Evolutionary conservation across 768 basidiomycete species (phyloP), one percentile per base, ranked within the genome.

Genomic region (Hemileccinum rubropunctum): DNA sequence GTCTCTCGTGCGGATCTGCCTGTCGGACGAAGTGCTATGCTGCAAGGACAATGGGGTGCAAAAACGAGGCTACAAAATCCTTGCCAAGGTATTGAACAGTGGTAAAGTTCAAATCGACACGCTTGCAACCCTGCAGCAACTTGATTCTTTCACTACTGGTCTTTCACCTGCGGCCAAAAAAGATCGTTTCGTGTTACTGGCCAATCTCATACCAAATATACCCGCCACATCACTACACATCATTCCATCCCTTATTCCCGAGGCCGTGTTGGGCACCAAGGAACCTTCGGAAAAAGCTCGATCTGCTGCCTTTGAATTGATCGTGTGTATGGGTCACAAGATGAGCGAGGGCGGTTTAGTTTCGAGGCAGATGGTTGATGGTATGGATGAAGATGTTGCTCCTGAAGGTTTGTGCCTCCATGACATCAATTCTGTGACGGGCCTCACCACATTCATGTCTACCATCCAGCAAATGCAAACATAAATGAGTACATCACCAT

Each of bases 401-500:
- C 71, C 67, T 20, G 76, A 79, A 61, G 70, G 74, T 71, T 60
- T 30, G 62, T 47, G 20, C 51, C 45, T 45, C 32, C 8, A 26
- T 43, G 10, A 15, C 17, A 21, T 9, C 15, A 21, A 33, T 14
- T 43, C 47, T 41, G 34, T 30, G 35, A 41, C 28, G 17, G 40
- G 28, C 33, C 48, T 40, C 48, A 53, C 8, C 45, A 27, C 52
- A 10, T 42, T 57, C 35, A 43, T 41, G 48, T 42, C 10, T 72
- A 26, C 36, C 42, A 37, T 50, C 10, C 48, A 80, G 89, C 82
- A 45, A 70, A 71, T 45, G 95, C 93, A 0, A 90, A 67, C 60
- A 77, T 95, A 39, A 85, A 92, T 58, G 97, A 98, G 65, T 98
- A 90, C 65, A 76, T 98, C 73, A 99, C 90, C 3, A 98, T 99